Evolutionary conservation across 352 stramenopile species (phyloP).

Genomic region (Phytophthora sp.): DNA sequence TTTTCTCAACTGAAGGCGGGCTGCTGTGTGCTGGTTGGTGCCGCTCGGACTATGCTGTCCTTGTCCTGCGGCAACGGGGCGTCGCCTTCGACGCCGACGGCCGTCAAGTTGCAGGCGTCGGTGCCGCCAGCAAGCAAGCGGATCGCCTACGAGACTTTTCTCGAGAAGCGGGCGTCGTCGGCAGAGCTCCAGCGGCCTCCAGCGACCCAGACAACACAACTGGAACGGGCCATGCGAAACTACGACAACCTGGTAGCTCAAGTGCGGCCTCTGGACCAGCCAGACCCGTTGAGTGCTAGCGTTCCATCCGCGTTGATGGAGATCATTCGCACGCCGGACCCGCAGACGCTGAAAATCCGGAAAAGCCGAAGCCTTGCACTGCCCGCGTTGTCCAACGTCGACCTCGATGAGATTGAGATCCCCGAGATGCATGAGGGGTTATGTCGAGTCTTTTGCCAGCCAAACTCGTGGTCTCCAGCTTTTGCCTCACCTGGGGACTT

Average conservation of each 20-base stretch:
- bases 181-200: slow-evolving; percentile 1
- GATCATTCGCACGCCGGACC: slow-evolving; percentile 22
- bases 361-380: slow-evolving; percentile 28
- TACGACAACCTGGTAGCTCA: slow-evolving; percentile 30
- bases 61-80: slow-evolving; percentile 27
- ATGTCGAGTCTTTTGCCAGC: slow-evolving; percentile 71
- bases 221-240: slow-evolving; percentile 28
- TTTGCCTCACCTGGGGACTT: slow-evolving; percentile 82
- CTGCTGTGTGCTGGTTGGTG: neutral
- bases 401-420: slow-evolving; percentile 68
- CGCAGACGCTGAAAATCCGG: slow-evolving; percentile 11
- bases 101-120: slow-evolving; percentile 3
- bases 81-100: slow-evolving; percentile 25
- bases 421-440: slow-evolving; percentile 69
- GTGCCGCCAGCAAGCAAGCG: slow-evolving; percentile 6
- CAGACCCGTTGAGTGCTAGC: neutral
- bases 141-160: slow-evolving; percentile 42
- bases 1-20: slow-evolving; percentile 3
- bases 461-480: slow-evolving; percentile 69
- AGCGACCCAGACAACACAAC: slow-evolving; percentile 2
- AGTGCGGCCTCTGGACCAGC: slow-evolving; percentile 20
- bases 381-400: slow-evolving; percentile 21
- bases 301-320: slow-evolving; percentile 28
- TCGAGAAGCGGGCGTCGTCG: slow-evolving; percentile 25
- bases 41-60: slow-evolving; percentile 21